These are phyloP conservation scores for Erythrobasidium hasegawianum DNA, from an alignment of 1,284 basidiomycete species.

Conservation along the genomic window DNA sequence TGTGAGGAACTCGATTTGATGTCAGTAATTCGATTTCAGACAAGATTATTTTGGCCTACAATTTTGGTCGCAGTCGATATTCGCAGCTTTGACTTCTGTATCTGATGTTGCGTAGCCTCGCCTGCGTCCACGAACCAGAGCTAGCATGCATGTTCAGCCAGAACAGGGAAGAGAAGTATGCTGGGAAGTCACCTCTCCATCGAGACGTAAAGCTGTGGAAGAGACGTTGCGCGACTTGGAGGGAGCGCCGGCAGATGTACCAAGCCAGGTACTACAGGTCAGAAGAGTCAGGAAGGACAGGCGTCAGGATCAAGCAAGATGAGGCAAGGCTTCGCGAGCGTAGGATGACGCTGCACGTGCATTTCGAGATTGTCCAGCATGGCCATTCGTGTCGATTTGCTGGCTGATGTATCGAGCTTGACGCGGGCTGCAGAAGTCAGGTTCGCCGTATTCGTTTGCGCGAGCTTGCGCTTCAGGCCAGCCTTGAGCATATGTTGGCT, in stretches of 20 bases:
- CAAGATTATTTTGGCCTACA: slow-evolving; percentile 3
- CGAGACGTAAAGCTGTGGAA: slow-evolving; percentile 39
- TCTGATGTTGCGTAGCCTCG: slow-evolving; percentile 77
- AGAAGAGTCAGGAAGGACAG: too few species aligned
- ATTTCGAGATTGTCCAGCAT: slow-evolving; percentile 24
- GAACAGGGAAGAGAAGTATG: not conserved
- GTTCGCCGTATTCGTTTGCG: not conserved
- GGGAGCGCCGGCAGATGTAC: slow-evolving; percentile 41
- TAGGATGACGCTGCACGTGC: slow-evolving; percentile 2
- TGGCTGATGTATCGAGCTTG: slow-evolving; percentile 1
- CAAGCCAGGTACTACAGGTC: slow-evolving; percentile 40
- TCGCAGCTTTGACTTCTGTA: slow-evolving; percentile 63
- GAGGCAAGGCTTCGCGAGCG: not conserved
- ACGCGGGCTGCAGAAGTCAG: slow-evolving; percentile 9
- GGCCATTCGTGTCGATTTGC: not conserved
- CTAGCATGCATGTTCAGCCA: not conserved
- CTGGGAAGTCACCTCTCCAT: slow-evolving; percentile 30
- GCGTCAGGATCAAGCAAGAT: not conserved
- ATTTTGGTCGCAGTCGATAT: slow-evolving; percentile 63
- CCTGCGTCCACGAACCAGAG: slow-evolving; percentile 72
- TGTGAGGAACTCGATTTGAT: slow-evolving; percentile 61
- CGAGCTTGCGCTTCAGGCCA: not conserved
- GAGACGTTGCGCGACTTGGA: slow-evolving; percentile 40
- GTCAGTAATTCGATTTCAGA: not conserved
- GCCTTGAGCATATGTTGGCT: too few species aligned